Evolutionary conservation across 192 early-diverging fungal genomes (phyloP), one percentile per base, ranked within the genome.

Genomic region (Cladochytrium replicatum): DNA sequence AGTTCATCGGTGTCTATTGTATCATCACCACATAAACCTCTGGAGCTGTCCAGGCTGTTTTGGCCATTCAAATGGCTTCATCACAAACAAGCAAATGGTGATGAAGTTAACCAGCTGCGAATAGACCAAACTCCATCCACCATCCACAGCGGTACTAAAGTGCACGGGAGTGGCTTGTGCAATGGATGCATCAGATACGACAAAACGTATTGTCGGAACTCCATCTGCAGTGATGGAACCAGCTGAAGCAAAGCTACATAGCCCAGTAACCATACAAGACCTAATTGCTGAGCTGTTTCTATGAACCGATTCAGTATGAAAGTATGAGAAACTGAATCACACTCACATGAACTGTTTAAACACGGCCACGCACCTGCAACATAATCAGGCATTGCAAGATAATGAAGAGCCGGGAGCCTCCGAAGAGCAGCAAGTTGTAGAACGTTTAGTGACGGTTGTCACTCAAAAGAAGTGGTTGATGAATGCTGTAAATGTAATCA

Each of bases 371-470:
- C 34, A 17, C 69, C 57, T 23, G 67, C 41, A 5, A 81, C 24
- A 55, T 95, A 97, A 4, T 30, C 50, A 0, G 90, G 88, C 0
- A 84, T 61, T 4, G 84, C 50, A 0, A 63, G 39, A 53, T 86
- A 93, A 6, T 76, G 67, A 1, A 67, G 47, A 0, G 41, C 41
- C 51, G 64, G 52, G 41, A 83, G 73, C 8, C 66, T 55, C 0
- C 74, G 77, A 81, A 89, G 0, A 90, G 30, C 55, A 82, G 86
- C 88, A 89, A 96, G 28, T 95, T 32, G 60, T 98, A 98, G 58
- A 98, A 98, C 4, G 88, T 77, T 48, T 87, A 93, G 70, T 98
- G 94, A 25, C 94, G 75, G 61, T 98, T 98, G 60, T 98, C 94
- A 54, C 83, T 80, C 21, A 95, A 71, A 39, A 98, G 61, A 60